phyloP scores from a whole-genome alignment of 164 flowering plant species.

The Magnolia kwangsiensis region DNA sequence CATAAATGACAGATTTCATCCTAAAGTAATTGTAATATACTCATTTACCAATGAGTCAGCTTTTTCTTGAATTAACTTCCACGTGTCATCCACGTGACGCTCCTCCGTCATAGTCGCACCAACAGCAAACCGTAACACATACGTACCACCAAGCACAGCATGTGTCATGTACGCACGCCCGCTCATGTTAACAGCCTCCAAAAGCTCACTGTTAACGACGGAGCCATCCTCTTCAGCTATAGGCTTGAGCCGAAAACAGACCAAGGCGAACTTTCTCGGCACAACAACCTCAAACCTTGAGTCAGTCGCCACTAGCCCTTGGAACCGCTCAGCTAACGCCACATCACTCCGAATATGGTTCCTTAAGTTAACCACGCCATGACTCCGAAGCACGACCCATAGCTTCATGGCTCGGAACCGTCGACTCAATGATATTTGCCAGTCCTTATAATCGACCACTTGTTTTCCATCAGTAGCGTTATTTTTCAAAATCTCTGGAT shows the following conservation, averaged over 20 bases:
- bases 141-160: conserved; percentile 21
- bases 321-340: conserved; percentile 41
- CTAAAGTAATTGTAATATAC: background rate
- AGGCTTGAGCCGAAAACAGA: conserved; percentile 50
- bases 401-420: conserved; percentile 46
- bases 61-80: conserved; percentile 12
- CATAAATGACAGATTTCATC: background rate
- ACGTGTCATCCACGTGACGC: conserved; percentile 7
- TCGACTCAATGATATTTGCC: conserved; percentile 59
- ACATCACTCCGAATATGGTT: conserved; percentile 45
- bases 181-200: conserved; percentile 44
- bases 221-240: background rate
- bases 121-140: conserved; percentile 2
- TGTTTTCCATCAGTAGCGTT: conserved; percentile 35
- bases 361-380: conserved; percentile 47
- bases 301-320: conserved; percentile 35
- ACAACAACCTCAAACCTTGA: conserved; percentile 50
- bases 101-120: conserved; percentile 8
- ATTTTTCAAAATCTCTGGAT: conserved; percentile 55
- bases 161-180: conserved; percentile 51
- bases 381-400: conserved; percentile 54
- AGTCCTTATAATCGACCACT: conserved; percentile 65
- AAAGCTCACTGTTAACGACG: conserved; percentile 37
- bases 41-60: background rate
- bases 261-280: conserved; percentile 43